A percentile compares a stretch with the other conserved stretches of the same genome.
phyloP scores from a whole-genome alignment of 73 alveolate species.

The Tetrahymena malaccensis region DNA sequence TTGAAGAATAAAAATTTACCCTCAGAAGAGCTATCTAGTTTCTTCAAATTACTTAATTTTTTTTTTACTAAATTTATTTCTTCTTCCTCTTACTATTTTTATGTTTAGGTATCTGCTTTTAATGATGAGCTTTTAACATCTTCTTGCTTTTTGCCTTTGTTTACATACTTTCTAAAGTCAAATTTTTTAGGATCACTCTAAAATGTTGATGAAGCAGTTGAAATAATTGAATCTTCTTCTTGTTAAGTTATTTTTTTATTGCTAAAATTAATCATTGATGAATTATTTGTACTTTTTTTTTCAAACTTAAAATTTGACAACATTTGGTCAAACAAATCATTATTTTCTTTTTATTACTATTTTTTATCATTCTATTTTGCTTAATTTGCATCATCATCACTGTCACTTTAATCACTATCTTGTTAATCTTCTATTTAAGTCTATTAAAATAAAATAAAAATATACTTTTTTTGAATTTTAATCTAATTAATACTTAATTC shows the following conservation, averaged over 20 bases:
- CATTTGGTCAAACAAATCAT: not conserved
- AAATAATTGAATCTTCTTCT: not conserved
- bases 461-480: too few relatives aligned
- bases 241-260: not conserved
- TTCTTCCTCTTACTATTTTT: not conserved
- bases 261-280: not conserved
- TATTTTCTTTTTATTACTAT: not conserved
- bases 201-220: not conserved
- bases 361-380: not conserved
- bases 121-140: not conserved
- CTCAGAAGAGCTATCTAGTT: not conserved
- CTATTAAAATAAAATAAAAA: not conserved
- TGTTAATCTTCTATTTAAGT: not conserved
- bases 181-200: not conserved
- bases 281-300: not conserved
- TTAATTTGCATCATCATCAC: not conserved
- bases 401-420: not conserved
- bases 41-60: not conserved
- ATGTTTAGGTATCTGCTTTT: not conserved
- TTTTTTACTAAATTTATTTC: not conserved
- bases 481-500: not conserved
- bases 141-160: not conserved
- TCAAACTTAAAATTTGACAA: not conserved
- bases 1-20: not conserved
- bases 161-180: not conserved